Percentiles rank a stretch among this genome's conserved stretches.
Evolutionary conservation across 148 eudicot species (phyloP).

Genomic region (Fallopia convolvulus): DNA sequence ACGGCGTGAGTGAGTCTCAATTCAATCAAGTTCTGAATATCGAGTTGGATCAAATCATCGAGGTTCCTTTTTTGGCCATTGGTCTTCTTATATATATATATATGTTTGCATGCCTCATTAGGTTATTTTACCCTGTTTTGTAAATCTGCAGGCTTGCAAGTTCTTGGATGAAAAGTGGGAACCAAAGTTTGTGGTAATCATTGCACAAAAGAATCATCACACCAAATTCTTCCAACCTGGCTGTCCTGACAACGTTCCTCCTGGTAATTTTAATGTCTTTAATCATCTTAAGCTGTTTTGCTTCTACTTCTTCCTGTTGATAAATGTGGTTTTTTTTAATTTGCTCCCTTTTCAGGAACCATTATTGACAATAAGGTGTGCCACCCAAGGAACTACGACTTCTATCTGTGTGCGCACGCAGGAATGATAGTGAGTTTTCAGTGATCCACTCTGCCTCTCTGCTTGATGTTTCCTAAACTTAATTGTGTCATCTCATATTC

Average conservation of each 20-base stretch:
- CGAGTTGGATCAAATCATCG: slow-evolving; percentile 30
- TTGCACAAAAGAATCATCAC: slow-evolving; percentile 40
- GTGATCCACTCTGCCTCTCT: too few relatives aligned
- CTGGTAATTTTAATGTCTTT: background rate
- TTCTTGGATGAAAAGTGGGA: slow-evolving; percentile 22
- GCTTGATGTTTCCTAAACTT: too few relatives aligned
- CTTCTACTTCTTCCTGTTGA: background rate
- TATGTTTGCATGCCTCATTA: background rate
- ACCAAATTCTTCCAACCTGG: slow-evolving; percentile 30
- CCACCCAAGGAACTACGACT: slow-evolving; percentile 31
- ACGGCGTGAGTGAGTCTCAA: slow-evolving; percentile 45
- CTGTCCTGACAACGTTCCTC: slow-evolving; percentile 33
- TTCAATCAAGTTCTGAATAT: slow-evolving; percentile 38
- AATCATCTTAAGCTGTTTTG: background rate
- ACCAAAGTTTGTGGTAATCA: slow-evolving; percentile 28
- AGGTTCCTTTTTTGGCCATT: slow-evolving; percentile 16
- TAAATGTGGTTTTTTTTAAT: background rate
- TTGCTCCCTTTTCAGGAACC: slow-evolving; percentile 22
- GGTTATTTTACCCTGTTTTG: background rate
- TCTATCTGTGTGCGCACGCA: slow-evolving; percentile 38
- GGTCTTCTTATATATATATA: background rate
- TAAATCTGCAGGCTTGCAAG: slow-evolving; percentile 28
- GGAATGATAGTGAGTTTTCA: slow-evolving; percentile 35
- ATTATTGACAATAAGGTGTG: slow-evolving; percentile 30
- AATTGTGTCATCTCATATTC: too few relatives aligned